Percentiles rank a stretch among this genome's conserved stretches.
Evolutionary conservation across 495 filamentous ascomycete species (phyloP).

Genomic region (Annulohypoxylon bovei): DNA sequence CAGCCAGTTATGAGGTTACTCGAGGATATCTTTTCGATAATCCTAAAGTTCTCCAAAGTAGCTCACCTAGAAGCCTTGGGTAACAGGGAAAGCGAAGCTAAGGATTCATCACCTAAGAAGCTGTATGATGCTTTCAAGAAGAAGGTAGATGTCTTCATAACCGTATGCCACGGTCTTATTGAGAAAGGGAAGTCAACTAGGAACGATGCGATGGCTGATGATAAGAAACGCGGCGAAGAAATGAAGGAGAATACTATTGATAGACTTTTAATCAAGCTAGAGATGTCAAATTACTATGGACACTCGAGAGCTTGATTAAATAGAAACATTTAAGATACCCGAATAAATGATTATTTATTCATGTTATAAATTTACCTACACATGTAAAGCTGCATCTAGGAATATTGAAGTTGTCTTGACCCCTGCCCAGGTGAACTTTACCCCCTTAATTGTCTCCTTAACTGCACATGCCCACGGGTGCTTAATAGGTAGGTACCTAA

Average conservation of each 20-base stretch:
- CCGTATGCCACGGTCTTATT: conserved; percentile 66
- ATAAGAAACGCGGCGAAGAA: conserved; percentile 37
- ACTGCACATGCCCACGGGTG: too few species aligned
- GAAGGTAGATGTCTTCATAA: conserved; percentile 74
- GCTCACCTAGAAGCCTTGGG: conserved; percentile 35
- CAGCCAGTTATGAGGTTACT: conserved; percentile 75
- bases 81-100: conserved; percentile 45
- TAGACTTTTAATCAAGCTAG: conserved; percentile 64
- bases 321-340: conserved; percentile 37
- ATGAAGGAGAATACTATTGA: conserved; percentile 59
- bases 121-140: conserved; percentile 72
- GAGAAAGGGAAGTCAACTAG: conserved; percentile 64
- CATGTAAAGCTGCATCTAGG: too few species aligned
- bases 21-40: conserved; percentile 77
- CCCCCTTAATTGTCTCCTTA: not conserved
- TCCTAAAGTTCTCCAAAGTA: conserved; percentile 71
- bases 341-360: not conserved
- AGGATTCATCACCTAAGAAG: conserved; percentile 55
- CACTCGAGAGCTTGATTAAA: conserved; percentile 30
- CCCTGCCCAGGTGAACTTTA: conserved; percentile 5
- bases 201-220: conserved; percentile 47
- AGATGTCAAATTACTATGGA: conserved; percentile 70
- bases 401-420: not conserved
- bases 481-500: conserved; percentile 3
- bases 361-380: not conserved